phyloP scores from a whole-genome alignment of 2,329 filamentous ascomycete species.

The Alternaria incomplexa region DNA sequence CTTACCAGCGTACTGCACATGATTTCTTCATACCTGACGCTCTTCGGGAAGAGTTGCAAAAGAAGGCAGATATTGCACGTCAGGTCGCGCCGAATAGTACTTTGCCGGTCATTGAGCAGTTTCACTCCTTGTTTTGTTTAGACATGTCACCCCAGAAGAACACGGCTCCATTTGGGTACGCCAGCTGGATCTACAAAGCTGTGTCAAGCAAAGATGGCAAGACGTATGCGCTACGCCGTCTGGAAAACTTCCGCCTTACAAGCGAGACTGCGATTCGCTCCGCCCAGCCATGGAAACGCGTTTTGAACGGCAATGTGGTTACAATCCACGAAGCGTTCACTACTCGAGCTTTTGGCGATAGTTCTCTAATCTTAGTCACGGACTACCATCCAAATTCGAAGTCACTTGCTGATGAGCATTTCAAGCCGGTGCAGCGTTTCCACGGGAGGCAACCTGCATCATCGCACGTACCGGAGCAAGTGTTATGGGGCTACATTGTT shows the following conservation, averaged over 20 bases:
- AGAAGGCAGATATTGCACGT: conserved; percentile 82
- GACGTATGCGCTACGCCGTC: conserved; percentile 82
- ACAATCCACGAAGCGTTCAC: conserved; percentile 92
- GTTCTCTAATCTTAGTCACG: conserved; percentile 90
- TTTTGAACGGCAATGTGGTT: conserved; percentile 82
- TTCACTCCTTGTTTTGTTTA: conserved; percentile 89
- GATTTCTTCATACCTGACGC: conserved; percentile 93
- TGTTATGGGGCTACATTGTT: conserved; percentile 89
- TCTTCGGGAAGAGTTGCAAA: conserved; percentile 84
- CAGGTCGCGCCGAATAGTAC: conserved; percentile 84
- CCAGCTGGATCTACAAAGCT: conserved; percentile 95
- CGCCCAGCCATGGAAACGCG: conserved; percentile 86
- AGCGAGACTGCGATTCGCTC: conserved; percentile 88
- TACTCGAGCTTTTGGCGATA: conserved; percentile 89
- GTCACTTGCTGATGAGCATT: conserved; percentile 84
- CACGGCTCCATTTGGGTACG: conserved; percentile 80
- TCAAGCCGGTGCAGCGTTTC: conserved; percentile 53
- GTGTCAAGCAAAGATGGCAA: conserved; percentile 86
- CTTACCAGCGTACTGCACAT: conserved; percentile 85
- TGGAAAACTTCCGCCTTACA: conserved; percentile 87
- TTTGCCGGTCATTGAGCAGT: conserved; percentile 80
- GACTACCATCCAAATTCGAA: conserved; percentile 93
- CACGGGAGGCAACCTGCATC: conserved; percentile 45
- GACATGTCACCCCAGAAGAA: conserved; percentile 83
- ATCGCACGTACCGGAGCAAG: conserved; percentile 65